These are phyloP conservation scores for Nyctanthes arbortristis DNA, from an alignment of 257 asterid species.

Conservation along the genomic window DNA sequence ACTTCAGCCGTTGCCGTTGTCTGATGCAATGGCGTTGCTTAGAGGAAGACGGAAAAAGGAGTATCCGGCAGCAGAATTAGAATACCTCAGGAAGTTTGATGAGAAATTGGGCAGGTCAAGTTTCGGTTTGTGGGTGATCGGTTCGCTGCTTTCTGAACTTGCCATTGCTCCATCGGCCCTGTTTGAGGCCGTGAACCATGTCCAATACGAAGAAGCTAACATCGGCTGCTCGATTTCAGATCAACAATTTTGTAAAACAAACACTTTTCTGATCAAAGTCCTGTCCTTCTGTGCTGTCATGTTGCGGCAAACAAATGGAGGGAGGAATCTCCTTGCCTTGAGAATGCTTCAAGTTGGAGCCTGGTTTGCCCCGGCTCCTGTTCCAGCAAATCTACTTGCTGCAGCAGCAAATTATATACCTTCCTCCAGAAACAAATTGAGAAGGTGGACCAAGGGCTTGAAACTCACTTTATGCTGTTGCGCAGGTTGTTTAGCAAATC, in stretches of 20 bases:
- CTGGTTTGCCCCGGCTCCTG: no score
- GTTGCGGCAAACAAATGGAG: conserved; percentile 48
- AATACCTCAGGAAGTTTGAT: conserved; percentile 52
- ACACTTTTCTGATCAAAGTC: conserved; percentile 59
- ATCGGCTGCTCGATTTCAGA: conserved; percentile 43
- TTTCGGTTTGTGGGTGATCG: conserved; percentile 42
- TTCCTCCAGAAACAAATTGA: no score
- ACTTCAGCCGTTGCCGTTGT: conserved; percentile 54
- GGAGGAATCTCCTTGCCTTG: conserved; percentile 24
- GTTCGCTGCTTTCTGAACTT: conserved; percentile 70
- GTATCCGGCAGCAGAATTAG: conserved; percentile 52
- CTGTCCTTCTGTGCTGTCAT: conserved; percentile 45
- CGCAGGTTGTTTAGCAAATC: no score
- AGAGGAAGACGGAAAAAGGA: conserved; percentile 68
- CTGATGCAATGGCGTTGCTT: conserved; percentile 66
- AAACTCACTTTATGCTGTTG: no score
- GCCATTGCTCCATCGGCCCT: conserved; percentile 58
- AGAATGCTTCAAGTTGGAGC: conserved; percentile 36
- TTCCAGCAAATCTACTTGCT: no score
- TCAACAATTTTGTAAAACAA: conserved; percentile 55
- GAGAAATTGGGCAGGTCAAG: conserved; percentile 69
- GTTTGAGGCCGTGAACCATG: conserved; percentile 61
- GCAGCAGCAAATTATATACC: no score
- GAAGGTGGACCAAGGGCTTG: conserved; percentile 8
- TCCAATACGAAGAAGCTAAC: conserved; percentile 43